These are phyloP conservation scores for Aphanocladium album DNA, from an alignment of 2,329 filamentous ascomycete species.

Conservation along the genomic window DNA sequence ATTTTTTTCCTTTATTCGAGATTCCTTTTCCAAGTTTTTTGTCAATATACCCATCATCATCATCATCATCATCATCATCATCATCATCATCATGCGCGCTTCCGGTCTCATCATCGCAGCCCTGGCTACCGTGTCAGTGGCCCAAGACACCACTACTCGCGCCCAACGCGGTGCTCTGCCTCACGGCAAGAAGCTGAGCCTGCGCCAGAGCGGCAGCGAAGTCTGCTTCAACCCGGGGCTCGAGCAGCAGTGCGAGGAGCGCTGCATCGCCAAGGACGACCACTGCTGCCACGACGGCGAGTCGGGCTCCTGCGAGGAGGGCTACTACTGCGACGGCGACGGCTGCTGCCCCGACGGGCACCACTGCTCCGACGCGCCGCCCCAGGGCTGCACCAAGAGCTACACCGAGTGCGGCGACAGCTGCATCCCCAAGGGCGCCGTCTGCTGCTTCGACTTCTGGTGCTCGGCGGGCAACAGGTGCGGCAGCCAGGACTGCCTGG, in stretches of 20 bases:
- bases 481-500: too few species aligned
- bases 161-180: not conserved
- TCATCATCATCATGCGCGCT: not conserved
- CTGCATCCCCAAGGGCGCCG: conserved; percentile 28
- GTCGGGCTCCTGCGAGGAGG: conserved; percentile 28
- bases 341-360: conserved; percentile 31
- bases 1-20: not conserved
- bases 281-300: conserved; percentile 25
- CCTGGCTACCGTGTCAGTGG: not conserved
- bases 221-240: too few species aligned
- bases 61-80: too few species aligned
- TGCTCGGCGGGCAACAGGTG: not conserved
- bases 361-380: conserved; percentile 25
- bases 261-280: not conserved
- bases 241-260: not conserved
- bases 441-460: conserved; percentile 23
- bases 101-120: not conserved
- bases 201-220: too few species aligned
- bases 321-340: conserved; percentile 23
- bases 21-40: not conserved
- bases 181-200: too few species aligned
- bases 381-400: conserved; percentile 20
- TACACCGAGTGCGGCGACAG: conserved; percentile 22
- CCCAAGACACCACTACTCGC: not conserved
- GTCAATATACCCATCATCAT: not conserved